Conservation (phyloP, 2,329 filamentous ascomycete genomes). For the Colletotrichum destructivum region DNA sequence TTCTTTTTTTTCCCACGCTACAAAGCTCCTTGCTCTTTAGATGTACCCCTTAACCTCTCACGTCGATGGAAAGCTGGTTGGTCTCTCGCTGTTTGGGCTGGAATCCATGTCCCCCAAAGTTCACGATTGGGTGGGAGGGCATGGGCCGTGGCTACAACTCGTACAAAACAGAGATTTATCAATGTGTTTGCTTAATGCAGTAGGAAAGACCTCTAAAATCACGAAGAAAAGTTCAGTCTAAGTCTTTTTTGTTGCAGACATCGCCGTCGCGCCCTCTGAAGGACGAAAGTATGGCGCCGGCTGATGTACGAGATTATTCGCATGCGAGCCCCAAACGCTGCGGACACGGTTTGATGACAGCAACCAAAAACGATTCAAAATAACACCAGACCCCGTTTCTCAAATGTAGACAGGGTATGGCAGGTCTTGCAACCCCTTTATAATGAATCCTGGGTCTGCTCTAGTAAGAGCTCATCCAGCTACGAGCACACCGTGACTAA, state of each 20-base stretch:
- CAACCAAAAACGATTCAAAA: neutral
- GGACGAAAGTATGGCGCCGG: constrained; percentile 26
- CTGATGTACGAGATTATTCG: constrained; percentile 14
- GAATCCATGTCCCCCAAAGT: too few species aligned
- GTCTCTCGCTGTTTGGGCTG: too few species aligned
- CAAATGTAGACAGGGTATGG: neutral
- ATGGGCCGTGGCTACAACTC: neutral
- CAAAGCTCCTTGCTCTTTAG: neutral
- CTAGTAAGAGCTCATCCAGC: neutral
- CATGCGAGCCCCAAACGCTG: constrained; percentile 1
- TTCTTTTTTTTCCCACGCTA: constrained; percentile 39
- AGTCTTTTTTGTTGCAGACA: neutral
- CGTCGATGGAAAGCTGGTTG: constrained; percentile 13
- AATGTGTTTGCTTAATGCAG: neutral
- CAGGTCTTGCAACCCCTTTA: neutral
- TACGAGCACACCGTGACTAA: neutral
- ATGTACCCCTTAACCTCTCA: neutral
- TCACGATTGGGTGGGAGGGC: neutral
- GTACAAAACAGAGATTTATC: neutral
- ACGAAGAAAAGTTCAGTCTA: neutral
- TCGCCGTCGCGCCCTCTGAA: neutral
- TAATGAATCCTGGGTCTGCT: neutral
- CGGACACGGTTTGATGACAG: neutral
- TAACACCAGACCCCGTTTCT: neutral
- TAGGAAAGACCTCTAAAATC: neutral